A percentile compares a stretch with the other conserved stretches of the same genome.
Evolutionary conservation across 2,329 filamentous ascomycete genomes (phyloP).

Genomic region (Leptographium procerum): DNA sequence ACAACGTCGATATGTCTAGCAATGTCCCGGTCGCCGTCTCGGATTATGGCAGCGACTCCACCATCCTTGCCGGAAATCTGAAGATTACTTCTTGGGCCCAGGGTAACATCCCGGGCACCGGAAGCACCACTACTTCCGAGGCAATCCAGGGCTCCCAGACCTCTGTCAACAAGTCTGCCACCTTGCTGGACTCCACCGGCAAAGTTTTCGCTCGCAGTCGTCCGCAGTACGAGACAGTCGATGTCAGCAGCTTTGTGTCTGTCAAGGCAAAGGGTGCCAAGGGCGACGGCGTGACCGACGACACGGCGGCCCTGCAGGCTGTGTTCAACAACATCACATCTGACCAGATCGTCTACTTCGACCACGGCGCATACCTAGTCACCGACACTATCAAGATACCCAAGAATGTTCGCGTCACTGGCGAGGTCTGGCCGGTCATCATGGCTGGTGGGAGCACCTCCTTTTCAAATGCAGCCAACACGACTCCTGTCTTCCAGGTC

Average conservation of each 20-base stretch:
- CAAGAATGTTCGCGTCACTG: constrained; percentile 74
- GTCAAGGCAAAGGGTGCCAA: constrained; percentile 74
- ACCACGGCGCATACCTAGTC: constrained; percentile 62
- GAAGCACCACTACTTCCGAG: constrained; percentile 28
- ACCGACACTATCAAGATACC: constrained; percentile 60
- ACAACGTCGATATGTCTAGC: constrained; percentile 75
- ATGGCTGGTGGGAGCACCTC: constrained; percentile 62
- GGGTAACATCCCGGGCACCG: constrained; percentile 48
- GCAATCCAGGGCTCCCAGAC: constrained; percentile 49
- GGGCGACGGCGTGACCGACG: constrained; percentile 80
- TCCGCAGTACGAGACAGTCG: constrained; percentile 69
- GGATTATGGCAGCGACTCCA: constrained; percentile 40
- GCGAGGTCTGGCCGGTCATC: constrained; percentile 84
- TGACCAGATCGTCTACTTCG: constrained; percentile 61
- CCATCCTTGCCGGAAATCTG: constrained; percentile 57
- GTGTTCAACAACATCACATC: constrained; percentile 57
- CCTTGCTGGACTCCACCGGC: constrained; percentile 52
- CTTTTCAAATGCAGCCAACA: constrained; percentile 66
- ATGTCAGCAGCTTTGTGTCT: constrained; percentile 63
- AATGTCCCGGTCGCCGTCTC: constrained; percentile 57
- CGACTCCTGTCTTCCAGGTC: constrained; percentile 75
- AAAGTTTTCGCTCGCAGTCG: constrained; percentile 74
- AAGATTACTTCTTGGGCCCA: constrained; percentile 66
- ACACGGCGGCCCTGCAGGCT: constrained; percentile 73
- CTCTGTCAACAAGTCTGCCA: constrained; percentile 50